Percentiles rank a stretch among this genome's conserved stretches.
Conservation (phyloP, 2,329 filamentous ascomycete genomes). For the Cladosporium sp. region DNA sequence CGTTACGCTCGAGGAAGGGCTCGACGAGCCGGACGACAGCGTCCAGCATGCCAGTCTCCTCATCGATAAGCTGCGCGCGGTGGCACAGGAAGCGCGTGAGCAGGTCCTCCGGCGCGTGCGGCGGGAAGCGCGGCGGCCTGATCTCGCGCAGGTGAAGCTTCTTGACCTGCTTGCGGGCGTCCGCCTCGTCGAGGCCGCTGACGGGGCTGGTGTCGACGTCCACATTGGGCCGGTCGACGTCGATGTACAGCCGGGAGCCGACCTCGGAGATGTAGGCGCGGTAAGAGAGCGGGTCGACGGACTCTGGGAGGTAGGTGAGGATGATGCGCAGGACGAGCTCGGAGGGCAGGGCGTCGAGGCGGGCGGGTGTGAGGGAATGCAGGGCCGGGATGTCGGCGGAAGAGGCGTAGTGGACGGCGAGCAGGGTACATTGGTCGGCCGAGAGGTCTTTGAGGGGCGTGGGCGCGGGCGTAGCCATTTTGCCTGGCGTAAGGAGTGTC, state of each 20-base stretch:
- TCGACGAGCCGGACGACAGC: slow-evolving; percentile 60
- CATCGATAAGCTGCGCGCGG: slow-evolving; percentile 62
- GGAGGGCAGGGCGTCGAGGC: slow-evolving; percentile 53
- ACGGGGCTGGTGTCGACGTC: slow-evolving; percentile 52
- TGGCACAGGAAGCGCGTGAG: slow-evolving; percentile 61
- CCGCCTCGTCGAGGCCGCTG: slow-evolving; percentile 53
- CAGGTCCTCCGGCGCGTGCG: slow-evolving; percentile 47
- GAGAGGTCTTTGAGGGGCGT: slow-evolving; percentile 41
- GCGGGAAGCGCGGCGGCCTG: slow-evolving; percentile 42
- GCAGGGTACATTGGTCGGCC: slow-evolving; percentile 62
- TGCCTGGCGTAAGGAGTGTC: neutral
- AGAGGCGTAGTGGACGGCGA: slow-evolving; percentile 64
- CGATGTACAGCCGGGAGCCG: slow-evolving; percentile 41
- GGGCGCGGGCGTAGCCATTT: neutral
- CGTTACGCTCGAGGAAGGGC: slow-evolving; percentile 60
- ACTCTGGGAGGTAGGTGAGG: slow-evolving; percentile 72
- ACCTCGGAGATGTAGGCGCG: slow-evolving; percentile 55
- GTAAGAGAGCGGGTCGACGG: slow-evolving; percentile 57
- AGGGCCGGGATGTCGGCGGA: slow-evolving; percentile 60
- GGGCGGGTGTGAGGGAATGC: slow-evolving; percentile 51
- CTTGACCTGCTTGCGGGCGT: slow-evolving; percentile 57
- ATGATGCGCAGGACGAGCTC: slow-evolving; percentile 66
- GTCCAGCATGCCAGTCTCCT: slow-evolving; percentile 64
- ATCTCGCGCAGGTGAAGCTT: slow-evolving; percentile 60
- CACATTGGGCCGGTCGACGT: slow-evolving; percentile 35